Conservation (phyloP, 371 early-diverging fungal species). For the Rhizopus sp. region DNA sequence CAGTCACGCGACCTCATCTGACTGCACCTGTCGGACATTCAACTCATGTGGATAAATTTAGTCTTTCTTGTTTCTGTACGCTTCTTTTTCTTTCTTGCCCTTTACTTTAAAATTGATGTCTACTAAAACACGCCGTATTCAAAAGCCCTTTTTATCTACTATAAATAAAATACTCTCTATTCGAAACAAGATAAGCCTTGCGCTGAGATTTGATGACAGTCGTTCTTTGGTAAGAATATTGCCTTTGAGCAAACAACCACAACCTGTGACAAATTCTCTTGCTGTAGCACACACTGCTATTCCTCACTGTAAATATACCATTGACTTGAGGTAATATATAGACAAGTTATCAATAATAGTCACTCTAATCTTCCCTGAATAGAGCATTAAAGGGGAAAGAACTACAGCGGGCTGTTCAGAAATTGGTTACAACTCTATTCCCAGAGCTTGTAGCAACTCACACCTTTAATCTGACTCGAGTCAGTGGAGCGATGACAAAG, state of each 20-base stretch:
- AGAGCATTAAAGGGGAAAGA: constrained; percentile 35
- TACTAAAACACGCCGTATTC: neutral
- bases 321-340: neutral
- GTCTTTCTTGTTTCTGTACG: too few relatives aligned
- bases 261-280: constrained; percentile 5
- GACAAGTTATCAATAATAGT: neutral
- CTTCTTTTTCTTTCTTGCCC: too few relatives aligned
- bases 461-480: constrained; percentile 50
- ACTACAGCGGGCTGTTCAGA: constrained; percentile 22
- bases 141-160: neutral
- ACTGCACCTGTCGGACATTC: too few relatives aligned
- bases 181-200: neutral
- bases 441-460: constrained; percentile 36
- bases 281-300: neutral
- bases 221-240: constrained; percentile 4
- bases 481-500: constrained; percentile 91
- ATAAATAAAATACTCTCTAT: neutral
- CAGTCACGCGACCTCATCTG: too few relatives aligned
- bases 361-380: neutral
- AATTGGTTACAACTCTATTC: constrained; percentile 27
- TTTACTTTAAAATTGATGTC: too few relatives aligned
- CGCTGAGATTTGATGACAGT: neutral
- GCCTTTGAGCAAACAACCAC: constrained; percentile 5
- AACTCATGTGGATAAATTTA: too few relatives aligned
- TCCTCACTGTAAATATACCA: neutral